Base-by-base conservation (phyloP, 1,284 basidiomycete species). In the Paramarasmius palmivorus region DNA sequence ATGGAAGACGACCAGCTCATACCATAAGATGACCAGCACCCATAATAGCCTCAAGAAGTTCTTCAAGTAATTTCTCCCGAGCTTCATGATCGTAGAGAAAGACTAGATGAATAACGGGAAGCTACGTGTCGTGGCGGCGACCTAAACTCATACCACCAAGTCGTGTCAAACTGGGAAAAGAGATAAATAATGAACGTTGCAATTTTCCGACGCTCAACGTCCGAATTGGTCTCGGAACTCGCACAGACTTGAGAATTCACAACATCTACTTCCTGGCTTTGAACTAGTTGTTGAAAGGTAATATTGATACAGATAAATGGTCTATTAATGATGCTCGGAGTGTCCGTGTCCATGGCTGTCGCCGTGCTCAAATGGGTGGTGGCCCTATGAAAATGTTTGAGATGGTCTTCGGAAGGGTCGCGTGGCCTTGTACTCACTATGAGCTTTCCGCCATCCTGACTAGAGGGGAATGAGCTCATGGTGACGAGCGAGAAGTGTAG, bases 401-500 rank as follows among this genome's bases (percentile, higher is more conserved):
- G 59, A 58, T 34, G 64, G 57, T 46, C 20, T 19, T 52, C 46
- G 22, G 29, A n/a, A 45, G 14, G 35, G 20, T 17, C 26, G 40
- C 7, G 26, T 44, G 23, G 4, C 15, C 44, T 39, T 47, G 17
- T 29, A 63, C 74, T 58, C 67, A 90, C 88, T 68, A 90, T 57
- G 39, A 90, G 69, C 61, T 90, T 90, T n/a, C 80, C 76, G 45
- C 88, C 88, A 58, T 90, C 88, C 73, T 90, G 76, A 57, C 88
- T 90, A 65, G 38, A 61, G 40, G 25, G 48, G 36, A 34, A 12
- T 57, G 38, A 49, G 35, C 36, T 37, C 50, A 23, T 19, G 37
- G 49, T 7, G 6, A 42, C 44, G 49, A 35, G 19, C 58, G 17
- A 48, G 45, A 48, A 41, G 25, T 41, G n/a, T 37, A 10, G 10